These are phyloP conservation scores for Lentinula detonsa DNA, from an alignment of 768 basidiomycete species.

Conservation along the genomic window DNA sequence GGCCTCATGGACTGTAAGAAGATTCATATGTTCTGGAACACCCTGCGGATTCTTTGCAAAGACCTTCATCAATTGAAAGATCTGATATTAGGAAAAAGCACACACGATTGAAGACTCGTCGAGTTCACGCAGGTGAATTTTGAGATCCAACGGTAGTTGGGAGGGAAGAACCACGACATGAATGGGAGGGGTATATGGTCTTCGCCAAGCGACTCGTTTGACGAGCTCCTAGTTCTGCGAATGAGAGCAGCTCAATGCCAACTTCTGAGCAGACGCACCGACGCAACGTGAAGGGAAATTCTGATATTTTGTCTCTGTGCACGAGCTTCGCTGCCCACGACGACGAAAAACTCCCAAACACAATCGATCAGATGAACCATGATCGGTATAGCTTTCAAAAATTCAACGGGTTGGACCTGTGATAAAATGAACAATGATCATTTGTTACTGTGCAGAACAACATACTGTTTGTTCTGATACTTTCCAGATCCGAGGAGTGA, in stretches of 20 bases:
- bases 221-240: slow-evolving; percentile 44
- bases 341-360: slow-evolving; percentile 72
- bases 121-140: slow-evolving; percentile 59
- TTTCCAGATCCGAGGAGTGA: slow-evolving; percentile 55
- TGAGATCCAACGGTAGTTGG: slow-evolving; percentile 65
- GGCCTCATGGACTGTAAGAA: slow-evolving; percentile 54
- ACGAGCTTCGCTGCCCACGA: slow-evolving; percentile 66
- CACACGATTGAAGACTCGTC: slow-evolving; percentile 59
- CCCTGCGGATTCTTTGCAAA: slow-evolving; percentile 41
- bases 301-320: slow-evolving; percentile 52
- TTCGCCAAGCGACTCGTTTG: slow-evolving; percentile 35
- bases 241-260: neutral
- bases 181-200: slow-evolving; percentile 68
- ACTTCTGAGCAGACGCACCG: slow-evolving; percentile 28
- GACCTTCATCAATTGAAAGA: neutral
- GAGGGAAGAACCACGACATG: slow-evolving; percentile 74
- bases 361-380: slow-evolving; percentile 65
- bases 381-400: slow-evolving; percentile 27
- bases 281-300: slow-evolving; percentile 52
- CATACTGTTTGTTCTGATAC: slow-evolving; percentile 41
- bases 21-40: slow-evolving; percentile 74
- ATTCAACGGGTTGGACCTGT: slow-evolving; percentile 43
- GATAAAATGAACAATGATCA: neutral
- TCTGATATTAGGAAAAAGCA: slow-evolving; percentile 1
- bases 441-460: neutral